Evolutionary conservation across 805 yeast genomes (phyloP).

Genomic region (Saturnispora galanensis): DNA sequence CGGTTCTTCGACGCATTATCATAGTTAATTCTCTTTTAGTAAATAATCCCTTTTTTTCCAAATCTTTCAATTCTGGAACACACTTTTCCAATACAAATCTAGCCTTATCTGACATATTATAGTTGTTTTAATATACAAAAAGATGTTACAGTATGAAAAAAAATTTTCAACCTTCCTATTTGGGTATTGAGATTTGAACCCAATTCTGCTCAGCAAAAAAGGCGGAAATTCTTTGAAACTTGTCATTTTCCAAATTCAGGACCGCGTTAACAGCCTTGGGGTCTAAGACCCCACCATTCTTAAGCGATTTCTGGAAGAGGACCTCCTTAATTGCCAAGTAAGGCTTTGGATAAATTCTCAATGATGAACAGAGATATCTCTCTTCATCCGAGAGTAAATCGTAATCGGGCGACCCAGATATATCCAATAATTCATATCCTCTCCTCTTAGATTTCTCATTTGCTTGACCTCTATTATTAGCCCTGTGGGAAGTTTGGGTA

Average conservation of each 20-base stretch:
- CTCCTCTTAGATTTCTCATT: conserved; percentile 20
- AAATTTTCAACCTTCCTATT: not conserved
- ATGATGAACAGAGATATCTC: conserved; percentile 69
- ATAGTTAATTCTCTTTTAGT: conserved; percentile 70
- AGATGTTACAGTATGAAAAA: not conserved
- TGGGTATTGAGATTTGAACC: conserved; percentile 33
- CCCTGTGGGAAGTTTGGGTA: conserved; percentile 23
- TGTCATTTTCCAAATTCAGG: conserved; percentile 74
- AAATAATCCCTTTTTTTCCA: conserved; percentile 71
- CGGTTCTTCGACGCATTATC: conserved; percentile 89
- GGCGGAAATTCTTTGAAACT: conserved; percentile 82
- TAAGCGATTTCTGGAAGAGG: conserved; percentile 74
- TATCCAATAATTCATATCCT: conserved; percentile 48
- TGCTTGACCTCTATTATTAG: conserved; percentile 26
- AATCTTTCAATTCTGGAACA: conserved; percentile 87
- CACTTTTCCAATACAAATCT: conserved; percentile 54
- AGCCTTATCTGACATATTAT: conserved; percentile 30
- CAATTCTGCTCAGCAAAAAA: conserved; percentile 90
- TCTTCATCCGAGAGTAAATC: conserved; percentile 82
- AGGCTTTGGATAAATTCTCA: conserved; percentile 86
- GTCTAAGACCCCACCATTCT: conserved; percentile 75
- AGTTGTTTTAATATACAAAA: not conserved
- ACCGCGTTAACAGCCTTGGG: conserved; percentile 80
- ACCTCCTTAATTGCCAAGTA: conserved; percentile 88
- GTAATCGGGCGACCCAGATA: conserved; percentile 70